These are phyloP conservation scores for Boletus rex-veris DNA, from an alignment of 768 basidiomycete species.

Conservation along the genomic window DNA sequence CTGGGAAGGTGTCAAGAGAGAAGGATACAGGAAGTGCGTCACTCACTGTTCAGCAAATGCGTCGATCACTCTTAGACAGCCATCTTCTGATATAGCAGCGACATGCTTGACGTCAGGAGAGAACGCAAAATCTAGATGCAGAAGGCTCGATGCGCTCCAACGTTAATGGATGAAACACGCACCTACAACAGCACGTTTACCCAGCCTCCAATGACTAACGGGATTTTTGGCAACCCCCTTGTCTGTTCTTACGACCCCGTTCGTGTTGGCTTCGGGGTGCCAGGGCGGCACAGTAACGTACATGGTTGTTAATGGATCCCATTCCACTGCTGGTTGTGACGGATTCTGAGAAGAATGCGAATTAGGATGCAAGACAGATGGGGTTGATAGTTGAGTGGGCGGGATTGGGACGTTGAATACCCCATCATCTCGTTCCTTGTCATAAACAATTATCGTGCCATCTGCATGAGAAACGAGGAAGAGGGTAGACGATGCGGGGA, in stretches of 20 bases:
- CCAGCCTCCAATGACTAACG: constrained; percentile 86
- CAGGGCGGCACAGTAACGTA: constrained; percentile 83
- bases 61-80: constrained; percentile 87
- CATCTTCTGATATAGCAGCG: constrained; percentile 90
- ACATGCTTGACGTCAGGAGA: constrained; percentile 91
- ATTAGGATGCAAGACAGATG: constrained; percentile 25
- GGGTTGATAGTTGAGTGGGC: constrained; percentile 23
- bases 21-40: not conserved
- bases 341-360: constrained; percentile 24
- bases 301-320: constrained; percentile 76
- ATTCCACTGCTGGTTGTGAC: constrained; percentile 41
- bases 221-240: constrained; percentile 80
- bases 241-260: constrained; percentile 42
- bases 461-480: constrained; percentile 88
- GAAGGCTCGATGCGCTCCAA: not conserved
- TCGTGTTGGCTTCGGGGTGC: constrained; percentile 55
- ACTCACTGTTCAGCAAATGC: constrained; percentile 80
- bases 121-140: constrained; percentile 74
- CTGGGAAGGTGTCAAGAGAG: constrained; percentile 37
- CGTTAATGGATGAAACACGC: constrained; percentile 20
- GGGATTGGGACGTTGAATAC: constrained; percentile 64
- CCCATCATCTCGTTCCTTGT: constrained; percentile 88
- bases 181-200: constrained; percentile 71
- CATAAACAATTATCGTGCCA: constrained; percentile 85
- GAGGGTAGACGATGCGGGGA: constrained; percentile 72